phyloP scores from a whole-genome alignment of 2,329 filamentous ascomycete genomes.

The Thielaviopsis ethacetica region DNA sequence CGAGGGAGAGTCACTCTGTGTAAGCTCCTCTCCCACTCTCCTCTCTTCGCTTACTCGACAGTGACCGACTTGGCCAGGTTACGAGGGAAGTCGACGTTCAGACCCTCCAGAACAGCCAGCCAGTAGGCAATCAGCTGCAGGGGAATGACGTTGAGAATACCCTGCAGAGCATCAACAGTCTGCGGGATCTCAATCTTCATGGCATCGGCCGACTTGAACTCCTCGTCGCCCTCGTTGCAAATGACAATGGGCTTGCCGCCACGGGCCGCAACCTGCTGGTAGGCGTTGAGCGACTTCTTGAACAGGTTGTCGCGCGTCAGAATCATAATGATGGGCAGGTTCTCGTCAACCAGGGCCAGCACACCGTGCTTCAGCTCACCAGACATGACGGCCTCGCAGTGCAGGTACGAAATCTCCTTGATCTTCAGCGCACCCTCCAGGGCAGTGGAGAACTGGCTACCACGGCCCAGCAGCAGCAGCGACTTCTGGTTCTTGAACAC shows the following conservation, averaged over 20 bases:
- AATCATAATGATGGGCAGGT: slow-evolving; percentile 99
- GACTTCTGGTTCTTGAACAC: slow-evolving; percentile 97
- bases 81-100: slow-evolving; percentile 96
- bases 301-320: slow-evolving; percentile 91
- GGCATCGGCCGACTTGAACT: slow-evolving; percentile 76
- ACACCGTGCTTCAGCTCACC: slow-evolving; percentile 99
- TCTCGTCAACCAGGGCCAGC: slow-evolving; percentile 90
- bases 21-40: background rate
- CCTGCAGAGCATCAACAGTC: slow-evolving; percentile 90
- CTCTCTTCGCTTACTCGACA: slow-evolving; percentile 55
- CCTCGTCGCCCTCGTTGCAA: slow-evolving; percentile 78
- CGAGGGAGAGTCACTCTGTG: background rate
- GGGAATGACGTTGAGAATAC: slow-evolving; percentile 92
- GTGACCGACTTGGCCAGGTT: slow-evolving; percentile 99
- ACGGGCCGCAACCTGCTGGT: slow-evolving; percentile 97
- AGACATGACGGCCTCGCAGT: slow-evolving; percentile 99
- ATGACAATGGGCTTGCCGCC: slow-evolving; percentile 95
- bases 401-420: slow-evolving; percentile 99
- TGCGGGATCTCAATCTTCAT: slow-evolving; percentile 96
- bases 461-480: slow-evolving; percentile 79
- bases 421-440: slow-evolving; percentile 97
- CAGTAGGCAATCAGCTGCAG: slow-evolving; percentile 98
- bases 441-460: slow-evolving; percentile 91
- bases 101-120: slow-evolving; percentile 86
- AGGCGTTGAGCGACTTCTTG: slow-evolving; percentile 97